A percentile compares a stretch with the other conserved stretches of the same genome.
Evolutionary conservation across 495 filamentous ascomycete genomes (phyloP).

Genomic region (Talaromyces liani): DNA sequence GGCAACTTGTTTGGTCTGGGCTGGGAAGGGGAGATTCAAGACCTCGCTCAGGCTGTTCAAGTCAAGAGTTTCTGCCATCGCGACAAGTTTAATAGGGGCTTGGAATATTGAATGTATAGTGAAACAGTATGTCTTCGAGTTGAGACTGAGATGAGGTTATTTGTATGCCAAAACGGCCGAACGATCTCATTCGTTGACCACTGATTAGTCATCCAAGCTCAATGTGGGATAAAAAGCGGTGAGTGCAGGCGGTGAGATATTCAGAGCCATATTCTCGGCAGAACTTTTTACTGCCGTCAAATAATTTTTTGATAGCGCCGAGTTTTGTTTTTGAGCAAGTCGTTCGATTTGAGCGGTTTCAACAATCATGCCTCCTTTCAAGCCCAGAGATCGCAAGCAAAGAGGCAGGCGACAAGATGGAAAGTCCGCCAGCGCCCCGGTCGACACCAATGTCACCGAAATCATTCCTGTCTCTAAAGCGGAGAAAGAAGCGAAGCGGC

Average conservation of each 20-base stretch:
- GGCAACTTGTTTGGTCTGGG: conserved; percentile 56
- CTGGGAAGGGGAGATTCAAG: conserved; percentile 62
- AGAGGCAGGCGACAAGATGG: conserved; percentile 33
- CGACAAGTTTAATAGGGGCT: background rate
- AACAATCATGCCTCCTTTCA: conserved; percentile 64
- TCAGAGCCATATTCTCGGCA: background rate
- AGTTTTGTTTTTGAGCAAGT: background rate
- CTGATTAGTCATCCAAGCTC: background rate
- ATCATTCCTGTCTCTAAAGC: conserved; percentile 57
- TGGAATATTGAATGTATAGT: background rate
- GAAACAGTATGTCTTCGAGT: background rate
- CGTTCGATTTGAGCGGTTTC: background rate
- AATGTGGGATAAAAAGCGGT: conserved; percentile 6
- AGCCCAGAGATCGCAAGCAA: conserved; percentile 75
- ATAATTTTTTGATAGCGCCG: conserved; percentile 6
- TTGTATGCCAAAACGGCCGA: background rate
- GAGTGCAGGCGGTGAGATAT: background rate
- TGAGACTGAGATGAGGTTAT: background rate
- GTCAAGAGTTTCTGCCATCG: conserved; percentile 26
- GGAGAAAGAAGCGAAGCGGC: conserved; percentile 62
- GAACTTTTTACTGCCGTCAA: conserved; percentile 3
- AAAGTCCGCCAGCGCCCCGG: conserved; percentile 24
- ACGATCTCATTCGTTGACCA: background rate
- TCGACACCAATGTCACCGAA: conserved; percentile 66
- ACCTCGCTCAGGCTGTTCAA: conserved; percentile 25